Percentiles rank a stretch among this genome's conserved stretches.
These are phyloP conservation scores for Coniella lustricola DNA, from an alignment of 2,329 filamentous ascomycete genomes.

Conservation along the genomic window DNA sequence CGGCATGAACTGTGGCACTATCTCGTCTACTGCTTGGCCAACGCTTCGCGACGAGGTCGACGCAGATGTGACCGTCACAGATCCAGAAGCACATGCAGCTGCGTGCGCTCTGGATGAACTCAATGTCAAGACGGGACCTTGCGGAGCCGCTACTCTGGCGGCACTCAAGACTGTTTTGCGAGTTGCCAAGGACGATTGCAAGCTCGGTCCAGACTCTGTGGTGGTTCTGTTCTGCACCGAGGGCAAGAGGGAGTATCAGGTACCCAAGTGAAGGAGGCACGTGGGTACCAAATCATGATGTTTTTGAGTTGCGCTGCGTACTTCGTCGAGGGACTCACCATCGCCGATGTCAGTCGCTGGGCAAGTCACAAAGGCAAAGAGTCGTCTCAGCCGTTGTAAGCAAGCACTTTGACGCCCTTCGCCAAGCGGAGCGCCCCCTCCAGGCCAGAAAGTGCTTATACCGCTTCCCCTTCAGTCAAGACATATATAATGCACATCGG, in stretches of 20 bases:
- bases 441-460: too few relatives aligned
- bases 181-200: constrained; percentile 1
- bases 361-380: too few relatives aligned
- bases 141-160: constrained; percentile 51
- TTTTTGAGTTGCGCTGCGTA: too few relatives aligned
- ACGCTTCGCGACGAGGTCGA: constrained; percentile 51
- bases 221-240: constrained; percentile 12
- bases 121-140: constrained; percentile 51
- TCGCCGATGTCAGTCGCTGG: too few relatives aligned
- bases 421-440: too few relatives aligned
- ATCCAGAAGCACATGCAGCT: constrained; percentile 54
- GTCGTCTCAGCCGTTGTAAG: too few relatives aligned
- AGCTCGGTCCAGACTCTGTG: neutral
- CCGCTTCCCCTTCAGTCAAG: too few relatives aligned
- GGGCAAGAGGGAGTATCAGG: constrained; percentile 5
- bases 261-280: neutral
- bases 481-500: too few relatives aligned
- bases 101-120: constrained; percentile 43
- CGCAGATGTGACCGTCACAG: constrained; percentile 52
- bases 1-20: constrained; percentile 65
- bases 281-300: too few relatives aligned
- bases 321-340: too few relatives aligned
- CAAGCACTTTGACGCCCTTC: too few relatives aligned
- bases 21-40: constrained; percentile 60
- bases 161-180: constrained; percentile 33